Conservation (phyloP, 2,329 filamentous ascomycete species). For the Elsinoe australis region DNA sequence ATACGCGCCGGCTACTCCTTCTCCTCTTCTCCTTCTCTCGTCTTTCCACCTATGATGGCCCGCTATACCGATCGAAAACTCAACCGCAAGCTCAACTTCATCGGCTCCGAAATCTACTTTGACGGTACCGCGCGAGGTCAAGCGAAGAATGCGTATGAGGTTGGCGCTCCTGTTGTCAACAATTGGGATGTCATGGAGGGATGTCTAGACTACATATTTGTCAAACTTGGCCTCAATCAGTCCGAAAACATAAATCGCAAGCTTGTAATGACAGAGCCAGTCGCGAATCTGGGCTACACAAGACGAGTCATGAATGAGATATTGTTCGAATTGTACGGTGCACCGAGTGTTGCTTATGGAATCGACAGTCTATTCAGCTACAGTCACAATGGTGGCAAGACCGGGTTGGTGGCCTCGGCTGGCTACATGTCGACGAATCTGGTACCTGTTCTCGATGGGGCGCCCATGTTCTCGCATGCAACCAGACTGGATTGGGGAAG, state of each 20-base stretch:
- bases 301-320: conserved; percentile 84
- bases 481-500: conserved; percentile 93
- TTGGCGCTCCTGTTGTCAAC: conserved; percentile 80
- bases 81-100: conserved; percentile 83
- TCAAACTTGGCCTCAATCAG: conserved; percentile 80
- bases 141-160: conserved; percentile 83
- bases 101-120: conserved; percentile 85
- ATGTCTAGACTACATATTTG: conserved; percentile 84
- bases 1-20: conserved; percentile 96
- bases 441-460: conserved; percentile 83
- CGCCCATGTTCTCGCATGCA: conserved; percentile 74
- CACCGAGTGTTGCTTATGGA: conserved; percentile 82
- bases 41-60: conserved; percentile 81
- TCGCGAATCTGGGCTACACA: conserved; percentile 84
- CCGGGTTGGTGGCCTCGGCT: conserved; percentile 82
- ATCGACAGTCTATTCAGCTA: conserved; percentile 97
- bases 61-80: conserved; percentile 93
- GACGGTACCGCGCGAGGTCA: conserved; percentile 90
- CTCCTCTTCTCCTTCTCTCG: conserved; percentile 70
- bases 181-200: conserved; percentile 99
- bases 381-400: conserved; percentile 78
- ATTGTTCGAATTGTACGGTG: conserved; percentile 89
- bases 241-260: conserved; percentile 73
- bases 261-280: conserved; percentile 89
- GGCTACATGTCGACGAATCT: conserved; percentile 92